Evolutionary conservation across 2,329 filamentous ascomycete species (phyloP), one percentile per base, ranked within the genome.

Genomic region (Diplodia mutila): DNA sequence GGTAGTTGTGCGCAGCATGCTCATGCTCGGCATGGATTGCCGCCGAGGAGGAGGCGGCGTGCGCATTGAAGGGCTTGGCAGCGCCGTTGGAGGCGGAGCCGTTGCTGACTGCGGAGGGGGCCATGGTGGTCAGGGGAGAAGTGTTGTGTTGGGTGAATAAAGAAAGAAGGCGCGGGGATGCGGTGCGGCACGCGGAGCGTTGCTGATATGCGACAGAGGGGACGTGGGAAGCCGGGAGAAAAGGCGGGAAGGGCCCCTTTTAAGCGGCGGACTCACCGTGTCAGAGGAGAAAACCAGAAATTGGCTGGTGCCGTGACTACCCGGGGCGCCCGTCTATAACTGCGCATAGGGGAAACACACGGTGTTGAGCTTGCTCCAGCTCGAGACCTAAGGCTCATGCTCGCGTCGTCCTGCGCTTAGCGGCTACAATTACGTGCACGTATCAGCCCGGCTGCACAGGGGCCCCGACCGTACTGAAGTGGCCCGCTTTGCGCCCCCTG

Each of bases 1-100:
- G 94, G 85, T 99, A 99, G 85, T 99, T 99, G 87, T 99, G 95
- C 59, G 95, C 95, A 61, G 95, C 95, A 80, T 88, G 94, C 77
- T 91, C 85, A 75, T 92, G 85, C 83, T 99, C 95, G 65, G 89
- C 83, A 65, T 89, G 83, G 78, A 97, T 96, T 74, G 95, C 94
- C 73, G 86, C 85, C 68, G 89, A 83, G 52, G 93, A 94, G 29
- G 94, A 93, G 23, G 91, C 79, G 66, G 93, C 86, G 82, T 97
- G 95, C 83, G 88, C 88, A 18, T 49, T 34, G 59, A 61, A 65
- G 23, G 46, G 27, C 25, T 61, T 54, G 21, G 66, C 57, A 32
- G 37, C 9, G 57, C 48, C 64, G 49, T 71, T 59, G 23, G 75
- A 75, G 66, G 71, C 72, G 68, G 76, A 77, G 71, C 69, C 68